phyloP scores from a whole-genome alignment of 257 asterid genomes.

The Verbena officinalis region DNA sequence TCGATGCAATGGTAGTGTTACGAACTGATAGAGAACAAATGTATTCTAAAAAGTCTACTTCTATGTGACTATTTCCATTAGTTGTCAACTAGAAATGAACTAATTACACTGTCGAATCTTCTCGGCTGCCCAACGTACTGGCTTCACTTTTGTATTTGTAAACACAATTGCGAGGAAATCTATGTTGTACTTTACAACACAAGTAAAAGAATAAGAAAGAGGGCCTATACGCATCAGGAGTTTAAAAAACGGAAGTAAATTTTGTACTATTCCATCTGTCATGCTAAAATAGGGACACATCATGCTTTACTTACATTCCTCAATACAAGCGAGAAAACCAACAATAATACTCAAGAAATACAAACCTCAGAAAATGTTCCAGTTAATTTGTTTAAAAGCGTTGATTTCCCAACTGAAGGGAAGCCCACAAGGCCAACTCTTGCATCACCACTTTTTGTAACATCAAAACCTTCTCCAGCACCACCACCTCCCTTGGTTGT shows the following conservation, averaged over 20 bases:
- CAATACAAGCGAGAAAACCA: conserved; percentile 11
- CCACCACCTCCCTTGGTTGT: conserved; percentile 97
- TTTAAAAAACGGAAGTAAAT: background rate
- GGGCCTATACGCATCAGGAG: conserved; percentile 7
- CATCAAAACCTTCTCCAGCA: conserved; percentile 99
- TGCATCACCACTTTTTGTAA: conserved; percentile 97
- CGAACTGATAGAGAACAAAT: background rate
- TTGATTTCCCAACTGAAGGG: conserved; percentile 98
- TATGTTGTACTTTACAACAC: background rate
- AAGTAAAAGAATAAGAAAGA: background rate
- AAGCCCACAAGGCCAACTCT: conserved; percentile 98
- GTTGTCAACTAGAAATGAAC: background rate
- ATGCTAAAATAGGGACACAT: background rate
- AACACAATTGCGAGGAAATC: background rate
- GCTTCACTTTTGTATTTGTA: too few species aligned
- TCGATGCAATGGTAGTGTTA: background rate
- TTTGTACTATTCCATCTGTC: background rate
- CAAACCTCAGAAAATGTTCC: conserved; percentile 97
- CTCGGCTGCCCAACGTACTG: background rate
- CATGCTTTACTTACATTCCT: conserved; percentile 2
- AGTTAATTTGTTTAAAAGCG: conserved; percentile 88
- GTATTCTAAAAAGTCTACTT: background rate
- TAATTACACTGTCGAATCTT: background rate
- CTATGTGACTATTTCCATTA: background rate
- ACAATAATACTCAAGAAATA: conserved; percentile 23